Percentiles rank a stretch among this genome's conserved stretches.
These are phyloP conservation scores for Nicotiana sylvestris DNA, from an alignment of 257 asterid species.

Conservation along the genomic window DNA sequence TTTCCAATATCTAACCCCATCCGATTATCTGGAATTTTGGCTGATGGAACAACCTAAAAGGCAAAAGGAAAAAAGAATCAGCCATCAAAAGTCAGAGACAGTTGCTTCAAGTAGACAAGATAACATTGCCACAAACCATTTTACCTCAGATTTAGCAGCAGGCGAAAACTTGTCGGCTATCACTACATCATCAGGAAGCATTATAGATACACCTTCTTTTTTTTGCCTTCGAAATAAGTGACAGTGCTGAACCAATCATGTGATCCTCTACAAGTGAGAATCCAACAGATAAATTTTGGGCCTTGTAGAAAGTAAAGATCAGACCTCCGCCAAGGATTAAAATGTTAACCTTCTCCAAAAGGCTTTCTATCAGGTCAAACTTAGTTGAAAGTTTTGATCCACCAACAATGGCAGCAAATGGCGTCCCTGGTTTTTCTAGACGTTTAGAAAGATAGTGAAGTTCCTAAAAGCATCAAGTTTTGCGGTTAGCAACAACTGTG, in stretches of 20 bases:
- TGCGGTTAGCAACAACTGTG: too few relatives aligned
- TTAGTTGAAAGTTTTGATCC: constrained; percentile 41
- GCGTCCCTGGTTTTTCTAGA: constrained; percentile 47
- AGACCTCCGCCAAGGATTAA: constrained; percentile 45
- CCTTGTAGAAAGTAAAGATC: constrained; percentile 47
- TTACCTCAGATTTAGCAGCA: too few relatives aligned
- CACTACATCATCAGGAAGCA: constrained; percentile 43
- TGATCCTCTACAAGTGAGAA: constrained; percentile 42
- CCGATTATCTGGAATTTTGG: too few relatives aligned
- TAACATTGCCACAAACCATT: too few relatives aligned
- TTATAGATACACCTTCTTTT: constrained; percentile 29
- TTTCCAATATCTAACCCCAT: too few relatives aligned
- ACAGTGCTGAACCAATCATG: constrained; percentile 36
- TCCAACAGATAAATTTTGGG: constrained; percentile 38
- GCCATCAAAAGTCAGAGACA: too few relatives aligned
- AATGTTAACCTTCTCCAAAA: constrained; percentile 34
- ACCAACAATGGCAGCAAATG: constrained; percentile 52
- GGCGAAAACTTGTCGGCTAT: constrained; percentile 18
- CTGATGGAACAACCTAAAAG: too few relatives aligned
- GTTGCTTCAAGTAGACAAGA: too few relatives aligned
- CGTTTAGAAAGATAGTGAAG: constrained; percentile 73
- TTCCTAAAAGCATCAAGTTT: constrained; percentile 29
- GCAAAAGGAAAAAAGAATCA: too few relatives aligned
- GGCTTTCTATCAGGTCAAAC: constrained; percentile 38
- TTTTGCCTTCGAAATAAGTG: constrained; percentile 42